Percentiles rank a stretch among this genome's conserved stretches.
Conservation (phyloP, 2,329 filamentous ascomycete species). For the Huntiella savannae region DNA sequence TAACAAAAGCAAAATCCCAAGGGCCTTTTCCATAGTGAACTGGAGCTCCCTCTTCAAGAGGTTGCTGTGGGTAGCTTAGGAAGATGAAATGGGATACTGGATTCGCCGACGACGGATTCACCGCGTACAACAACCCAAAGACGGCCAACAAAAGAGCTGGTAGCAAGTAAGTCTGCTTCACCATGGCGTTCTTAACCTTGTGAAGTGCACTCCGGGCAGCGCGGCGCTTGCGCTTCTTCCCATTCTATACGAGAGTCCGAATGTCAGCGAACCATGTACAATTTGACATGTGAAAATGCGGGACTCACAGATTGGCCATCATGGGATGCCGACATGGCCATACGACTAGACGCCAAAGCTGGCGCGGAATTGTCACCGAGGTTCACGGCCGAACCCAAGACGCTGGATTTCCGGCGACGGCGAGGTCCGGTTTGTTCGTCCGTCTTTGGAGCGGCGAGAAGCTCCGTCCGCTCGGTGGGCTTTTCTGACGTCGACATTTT, state of each 20-base stretch:
- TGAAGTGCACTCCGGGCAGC: conserved; percentile 31
- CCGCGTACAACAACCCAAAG: conserved; percentile 48
- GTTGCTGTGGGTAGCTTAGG: conserved; percentile 58
- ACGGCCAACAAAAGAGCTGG: conserved; percentile 49
- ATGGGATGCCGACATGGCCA: conserved; percentile 21
- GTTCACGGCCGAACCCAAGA: conserved; percentile 31
- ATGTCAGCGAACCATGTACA: conserved; percentile 4
- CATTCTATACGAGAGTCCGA: neutral
- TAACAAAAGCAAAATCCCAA: conserved; percentile 70
- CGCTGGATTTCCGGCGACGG: conserved; percentile 37
- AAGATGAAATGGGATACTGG: conserved; percentile 68
- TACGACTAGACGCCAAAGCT: conserved; percentile 32
- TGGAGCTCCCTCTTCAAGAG: conserved; percentile 20
- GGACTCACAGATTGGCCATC: conserved; percentile 8
- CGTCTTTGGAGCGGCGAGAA: neutral
- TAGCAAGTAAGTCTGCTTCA: conserved; percentile 42
- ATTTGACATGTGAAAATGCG: neutral
- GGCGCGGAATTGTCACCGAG: conserved; percentile 37
- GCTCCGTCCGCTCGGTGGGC: neutral
- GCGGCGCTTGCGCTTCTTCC: conserved; percentile 29
- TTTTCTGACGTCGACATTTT: no score
- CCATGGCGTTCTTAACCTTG: conserved; percentile 32
- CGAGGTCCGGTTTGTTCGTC: conserved; percentile 19
- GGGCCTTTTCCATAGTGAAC: conserved; percentile 74
- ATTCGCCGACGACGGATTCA: conserved; percentile 62